These are phyloP conservation scores for Spathaspora passalidarum DNA, from an alignment of 805 yeast genomes.

Conservation along the genomic window DNA sequence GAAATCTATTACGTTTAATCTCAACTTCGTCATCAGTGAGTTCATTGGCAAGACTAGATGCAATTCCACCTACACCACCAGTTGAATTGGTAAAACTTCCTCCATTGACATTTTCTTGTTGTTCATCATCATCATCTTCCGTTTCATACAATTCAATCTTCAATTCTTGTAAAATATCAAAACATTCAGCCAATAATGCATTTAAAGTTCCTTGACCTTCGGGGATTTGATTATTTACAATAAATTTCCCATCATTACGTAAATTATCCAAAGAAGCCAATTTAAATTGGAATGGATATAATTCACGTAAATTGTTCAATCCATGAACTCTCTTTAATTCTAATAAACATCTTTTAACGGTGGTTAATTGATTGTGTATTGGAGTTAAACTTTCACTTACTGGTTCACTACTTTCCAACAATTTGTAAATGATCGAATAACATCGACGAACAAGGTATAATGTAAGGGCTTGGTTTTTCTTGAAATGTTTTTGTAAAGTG, in stretches of 20 bases:
- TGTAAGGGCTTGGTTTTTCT: conserved; percentile 44
- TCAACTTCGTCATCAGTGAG: conserved; percentile 45
- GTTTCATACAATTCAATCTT: conserved; percentile 78
- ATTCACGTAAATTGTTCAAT: conserved; percentile 77
- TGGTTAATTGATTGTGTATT: conserved; percentile 86
- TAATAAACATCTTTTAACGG: conserved; percentile 84
- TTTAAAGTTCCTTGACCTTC: conserved; percentile 97
- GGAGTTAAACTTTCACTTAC: conserved; percentile 93
- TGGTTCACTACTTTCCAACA: conserved; percentile 90
- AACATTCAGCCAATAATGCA: conserved; percentile 89
- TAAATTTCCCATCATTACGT: conserved; percentile 88
- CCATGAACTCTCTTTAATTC: conserved; percentile 95
- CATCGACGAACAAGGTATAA: conserved; percentile 84
- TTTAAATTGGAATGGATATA: conserved; percentile 95
- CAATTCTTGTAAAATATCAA: conserved; percentile 88
- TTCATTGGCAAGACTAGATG: conserved; percentile 24
- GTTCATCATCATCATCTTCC: conserved; percentile 29
- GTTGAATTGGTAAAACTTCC: conserved; percentile 10
- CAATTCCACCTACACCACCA: conserved; percentile 5
- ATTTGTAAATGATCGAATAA: conserved; percentile 84
- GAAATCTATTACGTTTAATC: conserved; percentile 39
- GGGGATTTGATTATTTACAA: conserved; percentile 84
- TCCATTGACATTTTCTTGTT: conserved; percentile 6
- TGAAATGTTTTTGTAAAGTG: conserved; percentile 14
- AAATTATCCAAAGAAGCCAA: conserved; percentile 84